phyloP scores from a whole-genome alignment of 2,329 filamentous ascomycete genomes.

The Diaporthe humulicola region DNA sequence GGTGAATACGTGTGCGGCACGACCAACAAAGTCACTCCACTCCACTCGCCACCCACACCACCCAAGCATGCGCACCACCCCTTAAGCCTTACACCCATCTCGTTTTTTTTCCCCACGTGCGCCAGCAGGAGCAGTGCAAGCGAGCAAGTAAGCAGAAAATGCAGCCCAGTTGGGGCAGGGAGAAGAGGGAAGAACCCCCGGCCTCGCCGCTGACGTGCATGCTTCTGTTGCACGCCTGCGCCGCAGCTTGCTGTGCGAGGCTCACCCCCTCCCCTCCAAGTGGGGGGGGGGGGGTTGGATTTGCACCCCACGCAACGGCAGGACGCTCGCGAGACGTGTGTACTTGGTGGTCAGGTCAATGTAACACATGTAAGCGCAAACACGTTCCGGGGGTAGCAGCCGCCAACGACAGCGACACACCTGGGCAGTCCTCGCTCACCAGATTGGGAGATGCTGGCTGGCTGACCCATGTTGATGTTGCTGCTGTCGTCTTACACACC shows the following conservation, averaged over 20 bases:
- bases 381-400: not conserved
- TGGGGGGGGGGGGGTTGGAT: not conserved
- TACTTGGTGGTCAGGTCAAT: not conserved
- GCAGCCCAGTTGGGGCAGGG: conserved; percentile 12
- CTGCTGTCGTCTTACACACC: conserved; percentile 21
- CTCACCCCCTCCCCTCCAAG: not conserved
- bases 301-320: not conserved
- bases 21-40: not conserved
- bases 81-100: not conserved
- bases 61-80: not conserved
- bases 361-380: not conserved
- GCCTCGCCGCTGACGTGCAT: conserved; percentile 17
- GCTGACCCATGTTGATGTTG: not conserved
- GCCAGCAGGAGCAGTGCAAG: conserved; percentile 11
- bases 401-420: not conserved
- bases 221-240: conserved; percentile 14
- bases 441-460: conserved; percentile 2
- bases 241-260: conserved; percentile 35
- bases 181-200: not conserved
- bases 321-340: not conserved
- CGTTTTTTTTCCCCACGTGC: conserved; percentile 9
- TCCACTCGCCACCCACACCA: not conserved
- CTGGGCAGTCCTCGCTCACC: not conserved
- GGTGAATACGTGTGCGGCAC: conserved; percentile 1
- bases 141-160: conserved; percentile 20